Percentiles rank a stretch among this genome's conserved stretches.
phyloP scores from a whole-genome alignment of 192 early-diverging fungal genomes.

The Tieghemiomyces parasiticus region DNA sequence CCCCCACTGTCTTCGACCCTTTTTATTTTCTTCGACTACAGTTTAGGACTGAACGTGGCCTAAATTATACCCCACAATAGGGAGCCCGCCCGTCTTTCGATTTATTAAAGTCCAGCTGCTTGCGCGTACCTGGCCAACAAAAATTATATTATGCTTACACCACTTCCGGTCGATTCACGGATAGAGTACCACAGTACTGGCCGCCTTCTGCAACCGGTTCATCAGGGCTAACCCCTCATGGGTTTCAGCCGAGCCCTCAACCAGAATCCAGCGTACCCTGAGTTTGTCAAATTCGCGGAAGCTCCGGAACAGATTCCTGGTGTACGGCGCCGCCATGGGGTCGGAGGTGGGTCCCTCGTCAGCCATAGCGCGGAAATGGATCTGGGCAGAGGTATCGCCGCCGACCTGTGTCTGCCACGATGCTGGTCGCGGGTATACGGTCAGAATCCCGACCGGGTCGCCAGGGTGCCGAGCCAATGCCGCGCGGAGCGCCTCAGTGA shows the following conservation, averaged over 20 bases:
- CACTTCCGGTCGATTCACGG: too few relatives aligned
- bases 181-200: slow-evolving; percentile 15
- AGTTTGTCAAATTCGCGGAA: slow-evolving; percentile 11
- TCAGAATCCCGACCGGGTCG: slow-evolving; percentile 1
- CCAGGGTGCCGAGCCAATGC: neutral
- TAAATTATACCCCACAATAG: too few relatives aligned
- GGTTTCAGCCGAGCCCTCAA: slow-evolving; percentile 79
- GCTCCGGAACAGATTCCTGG: neutral
- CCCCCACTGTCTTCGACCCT: too few relatives aligned
- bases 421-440: neutral
- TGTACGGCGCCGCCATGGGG: neutral
- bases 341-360: neutral
- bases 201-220: slow-evolving; percentile 89
- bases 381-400: neutral
- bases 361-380: neutral
- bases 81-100: too few relatives aligned
- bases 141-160: too few relatives aligned
- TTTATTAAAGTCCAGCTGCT: too few relatives aligned
- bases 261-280: slow-evolving; percentile 40
- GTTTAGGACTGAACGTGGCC: too few relatives aligned
- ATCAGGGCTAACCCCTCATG: slow-evolving; percentile 91
- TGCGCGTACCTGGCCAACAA: too few relatives aligned
- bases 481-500: slow-evolving; percentile 18
- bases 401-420: neutral
- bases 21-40: too few relatives aligned